Evolutionary conservation across 1,284 basidiomycete species (phyloP).

Genomic region (Microbotryum intermedium): DNA sequence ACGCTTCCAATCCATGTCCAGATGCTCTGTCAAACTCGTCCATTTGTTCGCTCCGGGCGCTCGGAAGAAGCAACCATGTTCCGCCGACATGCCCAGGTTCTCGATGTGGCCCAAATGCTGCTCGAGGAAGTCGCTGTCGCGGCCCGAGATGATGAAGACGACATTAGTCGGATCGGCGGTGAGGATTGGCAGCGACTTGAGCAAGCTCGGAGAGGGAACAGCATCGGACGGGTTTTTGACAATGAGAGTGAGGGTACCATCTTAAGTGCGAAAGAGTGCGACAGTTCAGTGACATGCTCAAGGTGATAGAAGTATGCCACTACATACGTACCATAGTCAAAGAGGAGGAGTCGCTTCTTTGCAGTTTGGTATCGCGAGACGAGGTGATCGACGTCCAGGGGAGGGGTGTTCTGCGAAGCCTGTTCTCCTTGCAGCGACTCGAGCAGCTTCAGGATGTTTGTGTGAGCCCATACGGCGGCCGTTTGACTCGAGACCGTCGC

Average conservation of each 20-base stretch:
- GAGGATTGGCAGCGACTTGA: conserved; percentile 64
- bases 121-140: conserved; percentile 87
- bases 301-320: background rate
- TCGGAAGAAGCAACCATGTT: conserved; percentile 89
- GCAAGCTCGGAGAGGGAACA: conserved; percentile 64
- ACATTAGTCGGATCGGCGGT: conserved; percentile 74
- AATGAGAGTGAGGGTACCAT: conserved; percentile 94
- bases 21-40: conserved; percentile 76
- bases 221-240: conserved; percentile 89
- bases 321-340: conserved; percentile 81
- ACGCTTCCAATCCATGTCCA: conserved; percentile 97
- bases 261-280: background rate
- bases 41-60: conserved; percentile 61
- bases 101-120: conserved; percentile 80
- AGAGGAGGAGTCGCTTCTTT: conserved; percentile 79
- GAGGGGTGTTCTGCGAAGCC: conserved; percentile 77
- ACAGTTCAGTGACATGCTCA: background rate
- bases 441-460: conserved; percentile 80
- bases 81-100: conserved; percentile 82
- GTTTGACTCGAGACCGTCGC: conserved; percentile 89
- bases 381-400: conserved; percentile 60
- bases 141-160: conserved; percentile 94
- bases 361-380: conserved; percentile 59
- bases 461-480: conserved; percentile 88
- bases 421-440: conserved; percentile 71